A percentile compares a stretch with the other conserved stretches of the same genome.
Conservation (phyloP, 129 eudicot species). For the Arctium lappa region DNA sequence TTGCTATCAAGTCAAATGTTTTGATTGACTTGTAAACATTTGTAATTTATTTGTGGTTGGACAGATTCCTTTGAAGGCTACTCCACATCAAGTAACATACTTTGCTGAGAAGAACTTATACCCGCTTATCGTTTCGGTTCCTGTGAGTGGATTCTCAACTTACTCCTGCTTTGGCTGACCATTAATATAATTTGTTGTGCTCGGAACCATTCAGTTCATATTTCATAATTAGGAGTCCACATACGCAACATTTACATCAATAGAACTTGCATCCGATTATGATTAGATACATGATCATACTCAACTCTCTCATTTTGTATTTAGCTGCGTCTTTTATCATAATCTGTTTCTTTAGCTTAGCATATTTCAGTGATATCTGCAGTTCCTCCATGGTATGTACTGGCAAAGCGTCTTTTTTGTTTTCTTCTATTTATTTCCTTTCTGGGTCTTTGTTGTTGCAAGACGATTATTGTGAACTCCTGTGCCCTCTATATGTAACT, state of each 20-base stretch:
- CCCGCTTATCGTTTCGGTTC: conserved; percentile 84
- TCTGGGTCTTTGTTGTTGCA: too few species aligned
- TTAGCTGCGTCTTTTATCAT: too few species aligned
- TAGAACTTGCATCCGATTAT: neutral
- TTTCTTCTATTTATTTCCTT: too few species aligned
- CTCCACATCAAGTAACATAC: conserved; percentile 98
- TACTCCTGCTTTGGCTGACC: conserved; percentile 2
- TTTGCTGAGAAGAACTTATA: conserved; percentile 92
- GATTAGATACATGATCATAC: neutral
- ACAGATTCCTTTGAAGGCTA: conserved; percentile 90
- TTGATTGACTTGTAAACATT: neutral
- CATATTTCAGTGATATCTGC: too few species aligned
- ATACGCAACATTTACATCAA: neutral
- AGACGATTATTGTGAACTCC: too few species aligned
- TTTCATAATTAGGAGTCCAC: neutral
- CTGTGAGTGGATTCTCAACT: conserved; percentile 58
- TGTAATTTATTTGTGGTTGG: conserved; percentile 7
- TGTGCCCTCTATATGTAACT: too few species aligned
- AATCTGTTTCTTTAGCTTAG: too few species aligned
- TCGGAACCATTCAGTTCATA: neutral
- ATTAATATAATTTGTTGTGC: neutral
- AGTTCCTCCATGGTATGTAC: too few species aligned
- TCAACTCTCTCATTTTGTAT: neutral
- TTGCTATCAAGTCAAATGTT: conserved; percentile 1
- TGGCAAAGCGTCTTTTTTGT: too few species aligned